Evolutionary conservation across 108 stramenopile species (phyloP).

Genomic region (Pseudonitzschia delicatissima): DNA sequence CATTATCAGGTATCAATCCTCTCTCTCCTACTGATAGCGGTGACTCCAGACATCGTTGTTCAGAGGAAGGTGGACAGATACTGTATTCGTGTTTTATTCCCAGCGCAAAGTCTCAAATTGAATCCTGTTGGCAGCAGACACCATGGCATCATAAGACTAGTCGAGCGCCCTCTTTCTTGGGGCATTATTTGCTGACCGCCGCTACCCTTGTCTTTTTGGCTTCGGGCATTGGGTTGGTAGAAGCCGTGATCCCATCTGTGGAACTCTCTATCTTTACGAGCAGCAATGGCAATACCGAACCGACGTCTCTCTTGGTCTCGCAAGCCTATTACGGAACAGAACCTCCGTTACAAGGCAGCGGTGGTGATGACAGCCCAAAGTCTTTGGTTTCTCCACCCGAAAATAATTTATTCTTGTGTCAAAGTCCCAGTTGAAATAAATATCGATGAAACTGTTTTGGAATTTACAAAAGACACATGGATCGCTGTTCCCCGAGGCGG

Average conservation of each 20-base stretch:
- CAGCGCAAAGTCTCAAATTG: no score
- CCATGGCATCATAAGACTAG: no score
- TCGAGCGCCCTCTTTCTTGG: background rate
- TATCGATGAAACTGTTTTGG: constrained; percentile 6
- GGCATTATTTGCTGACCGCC: background rate
- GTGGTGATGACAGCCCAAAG: constrained; percentile 34
- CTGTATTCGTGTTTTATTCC: no score
- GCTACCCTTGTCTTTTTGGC: background rate
- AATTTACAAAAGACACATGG: constrained; percentile 26
- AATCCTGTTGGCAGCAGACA: no score
- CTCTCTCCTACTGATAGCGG: no score
- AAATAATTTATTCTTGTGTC: constrained; percentile 47
- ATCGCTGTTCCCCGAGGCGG: constrained; percentile 62
- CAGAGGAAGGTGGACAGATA: no score
- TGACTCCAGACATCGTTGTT: no score
- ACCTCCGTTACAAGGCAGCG: background rate
- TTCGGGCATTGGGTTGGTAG: background rate
- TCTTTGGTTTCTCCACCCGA: background rate
- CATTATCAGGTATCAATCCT: no score
- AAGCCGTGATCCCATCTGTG: constrained; percentile 3
- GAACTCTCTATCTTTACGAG: background rate
- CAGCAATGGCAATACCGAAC: background rate
- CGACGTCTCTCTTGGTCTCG: constrained; percentile 50
- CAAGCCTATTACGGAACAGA: constrained; percentile 70
- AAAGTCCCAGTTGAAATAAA: constrained; percentile 19